Percentiles rank a stretch among this genome's conserved stretches.
These are phyloP conservation scores for Blastocystis sp. DNA, from an alignment of 352 stramenopile species.

Conservation along the genomic window DNA sequence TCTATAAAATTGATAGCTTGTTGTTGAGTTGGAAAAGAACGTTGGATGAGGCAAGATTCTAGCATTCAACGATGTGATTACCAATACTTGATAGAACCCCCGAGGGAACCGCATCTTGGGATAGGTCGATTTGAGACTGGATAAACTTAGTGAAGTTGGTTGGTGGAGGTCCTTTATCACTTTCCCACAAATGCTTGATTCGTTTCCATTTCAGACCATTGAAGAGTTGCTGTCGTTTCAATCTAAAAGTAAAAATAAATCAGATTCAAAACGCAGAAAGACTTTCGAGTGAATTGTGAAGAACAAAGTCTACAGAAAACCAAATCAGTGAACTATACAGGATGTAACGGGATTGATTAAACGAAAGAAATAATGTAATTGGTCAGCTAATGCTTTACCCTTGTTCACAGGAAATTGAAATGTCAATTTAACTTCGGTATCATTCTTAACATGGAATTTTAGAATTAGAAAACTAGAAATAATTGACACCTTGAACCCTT, in stretches of 20 bases:
- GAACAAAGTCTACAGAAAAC: neutral
- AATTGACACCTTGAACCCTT: neutral
- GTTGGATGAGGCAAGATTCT: neutral
- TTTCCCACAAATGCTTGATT: neutral
- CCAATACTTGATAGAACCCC: neutral
- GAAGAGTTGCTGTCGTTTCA: neutral
- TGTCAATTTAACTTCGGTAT: neutral
- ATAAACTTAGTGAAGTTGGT: neutral
- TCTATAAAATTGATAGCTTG: conserved; percentile 35
- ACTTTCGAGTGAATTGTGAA: neutral
- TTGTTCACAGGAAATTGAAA: neutral
- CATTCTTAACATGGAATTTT: conserved; percentile 14
- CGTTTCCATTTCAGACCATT: neutral
- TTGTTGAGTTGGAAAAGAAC: conserved; percentile 21
- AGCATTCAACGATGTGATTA: neutral
- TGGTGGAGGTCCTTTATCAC: neutral
- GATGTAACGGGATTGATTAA: neutral
- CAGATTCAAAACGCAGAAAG: neutral
- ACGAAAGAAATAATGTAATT: conserved; percentile 3
- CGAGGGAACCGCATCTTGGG: neutral
- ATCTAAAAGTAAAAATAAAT: neutral
- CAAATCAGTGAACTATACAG: neutral
- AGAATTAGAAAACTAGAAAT: conserved; percentile 34
- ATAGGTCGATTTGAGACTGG: neutral
- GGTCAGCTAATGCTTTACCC: neutral